Conservation (phyloP, 495 filamentous ascomycete genomes). For the Penicillium atrosanguineum region DNA sequence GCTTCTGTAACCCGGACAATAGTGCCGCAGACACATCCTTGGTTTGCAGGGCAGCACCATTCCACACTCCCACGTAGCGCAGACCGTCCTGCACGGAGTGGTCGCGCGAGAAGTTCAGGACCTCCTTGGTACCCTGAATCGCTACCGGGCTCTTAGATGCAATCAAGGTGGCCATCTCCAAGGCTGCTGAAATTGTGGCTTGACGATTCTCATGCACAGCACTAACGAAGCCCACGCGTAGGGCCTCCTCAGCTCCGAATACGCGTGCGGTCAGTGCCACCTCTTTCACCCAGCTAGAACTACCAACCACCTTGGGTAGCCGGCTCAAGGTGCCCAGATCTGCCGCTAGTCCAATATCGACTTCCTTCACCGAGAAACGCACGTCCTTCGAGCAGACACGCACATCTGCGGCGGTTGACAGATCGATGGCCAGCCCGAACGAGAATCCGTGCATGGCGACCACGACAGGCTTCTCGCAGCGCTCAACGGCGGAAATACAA, state of each 20-base stretch:
- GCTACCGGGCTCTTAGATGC: constrained; percentile 86
- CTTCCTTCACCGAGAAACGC: constrained; percentile 83
- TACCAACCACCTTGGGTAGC: constrained; percentile 79
- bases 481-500: constrained; percentile 72
- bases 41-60: constrained; percentile 77
- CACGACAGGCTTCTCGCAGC: constrained; percentile 92
- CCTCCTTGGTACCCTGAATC: constrained; percentile 88
- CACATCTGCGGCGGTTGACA: constrained; percentile 75
- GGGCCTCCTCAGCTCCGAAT: constrained; percentile 78
- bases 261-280: constrained; percentile 74
- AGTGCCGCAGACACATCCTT: constrained; percentile 73
- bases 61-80: constrained; percentile 85
- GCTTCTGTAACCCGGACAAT: constrained; percentile 72
- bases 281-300: constrained; percentile 85
- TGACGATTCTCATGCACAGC: constrained; percentile 67
- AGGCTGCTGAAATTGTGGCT: constrained; percentile 56
- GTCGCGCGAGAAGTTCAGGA: constrained; percentile 84
- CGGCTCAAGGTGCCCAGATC: constrained; percentile 88
- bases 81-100: constrained; percentile 74
- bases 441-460: constrained; percentile 77
- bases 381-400: constrained; percentile 65
- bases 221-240: constrained; percentile 79
- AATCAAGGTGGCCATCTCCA: constrained; percentile 65
- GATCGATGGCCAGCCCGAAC: constrained; percentile 81
- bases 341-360: constrained; percentile 91